phyloP scores from a whole-genome alignment of 192 early-diverging fungal genomes.

The Haplosporangium gracile region DNA sequence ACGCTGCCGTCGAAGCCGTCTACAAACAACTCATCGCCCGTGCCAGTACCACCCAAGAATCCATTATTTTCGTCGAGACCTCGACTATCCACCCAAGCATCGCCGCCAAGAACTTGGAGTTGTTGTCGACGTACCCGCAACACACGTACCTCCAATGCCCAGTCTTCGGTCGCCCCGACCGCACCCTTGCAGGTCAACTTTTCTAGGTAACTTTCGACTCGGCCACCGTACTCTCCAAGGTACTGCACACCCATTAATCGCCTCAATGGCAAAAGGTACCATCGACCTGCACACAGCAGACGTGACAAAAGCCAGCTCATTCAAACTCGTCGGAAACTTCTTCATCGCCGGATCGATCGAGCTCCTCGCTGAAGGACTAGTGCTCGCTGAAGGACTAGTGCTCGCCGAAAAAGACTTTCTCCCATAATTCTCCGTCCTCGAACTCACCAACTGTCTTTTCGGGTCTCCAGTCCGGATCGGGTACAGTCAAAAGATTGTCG shows the following conservation, averaged over 20 bases:
- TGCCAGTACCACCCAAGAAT: constrained; percentile 8
- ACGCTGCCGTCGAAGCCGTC: constrained; percentile 63
- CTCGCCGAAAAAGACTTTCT: constrained; percentile 68
- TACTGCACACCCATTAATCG: constrained; percentile 56
- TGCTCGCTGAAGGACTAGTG: constrained; percentile 70
- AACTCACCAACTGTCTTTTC: constrained; percentile 67
- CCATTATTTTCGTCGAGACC: constrained; percentile 68
- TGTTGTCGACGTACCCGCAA: constrained; percentile 24
- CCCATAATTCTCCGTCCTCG: constrained; percentile 62
- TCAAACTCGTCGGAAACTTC: constrained; percentile 81
- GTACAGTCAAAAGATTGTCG: constrained; percentile 63
- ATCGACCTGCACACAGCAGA: constrained; percentile 67
- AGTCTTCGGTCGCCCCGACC: constrained; percentile 66
- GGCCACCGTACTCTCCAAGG: constrained; percentile 47
- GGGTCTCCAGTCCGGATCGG: constrained; percentile 58
- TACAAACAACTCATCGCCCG: constrained; percentile 58
- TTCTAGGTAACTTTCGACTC: constrained; percentile 66
- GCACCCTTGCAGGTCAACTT: constrained; percentile 64
- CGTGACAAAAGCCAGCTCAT: constrained; percentile 55
- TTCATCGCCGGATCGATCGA: constrained; percentile 70
- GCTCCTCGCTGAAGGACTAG: constrained; percentile 73
- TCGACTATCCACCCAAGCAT: constrained; percentile 70
- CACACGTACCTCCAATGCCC: constrained; percentile 62
- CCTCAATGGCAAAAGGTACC: constrained; percentile 57
- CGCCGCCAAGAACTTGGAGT: constrained; percentile 39